Conservation (phyloP, 495 filamentous ascomycete species). For the Gamarada debralockiae region DNA sequence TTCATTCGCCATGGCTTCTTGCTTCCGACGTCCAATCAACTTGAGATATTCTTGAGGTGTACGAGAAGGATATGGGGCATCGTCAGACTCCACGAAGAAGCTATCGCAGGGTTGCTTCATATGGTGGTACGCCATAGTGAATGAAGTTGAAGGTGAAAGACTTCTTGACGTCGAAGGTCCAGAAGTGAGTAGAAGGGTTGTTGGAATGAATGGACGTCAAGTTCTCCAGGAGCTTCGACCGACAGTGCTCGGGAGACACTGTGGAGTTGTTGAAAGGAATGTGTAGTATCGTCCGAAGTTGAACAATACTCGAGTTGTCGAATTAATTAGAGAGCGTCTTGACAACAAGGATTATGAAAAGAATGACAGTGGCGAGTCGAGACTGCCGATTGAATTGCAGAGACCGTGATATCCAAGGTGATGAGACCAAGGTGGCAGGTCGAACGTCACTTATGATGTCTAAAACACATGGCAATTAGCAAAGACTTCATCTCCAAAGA, state of each 20-base stretch:
- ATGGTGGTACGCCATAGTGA: constrained; percentile 74
- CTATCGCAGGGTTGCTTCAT: constrained; percentile 59
- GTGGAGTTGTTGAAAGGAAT: constrained; percentile 16
- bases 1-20: constrained; percentile 81
- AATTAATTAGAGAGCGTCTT: constrained; percentile 25
- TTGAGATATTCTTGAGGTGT: constrained; percentile 70
- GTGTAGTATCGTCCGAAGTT: constrained; percentile 9
- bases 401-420: constrained; percentile 9
- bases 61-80: constrained; percentile 39
- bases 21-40: constrained; percentile 68
- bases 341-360: constrained; percentile 16
- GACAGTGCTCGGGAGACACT: constrained; percentile 19
- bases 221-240: constrained; percentile 32
- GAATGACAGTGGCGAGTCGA: constrained; percentile 27
- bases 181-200: constrained; percentile 9
- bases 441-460: constrained; percentile 18
- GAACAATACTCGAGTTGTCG: constrained; percentile 11
- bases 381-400: constrained; percentile 1
- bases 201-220: constrained; percentile 28
- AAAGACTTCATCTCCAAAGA: neutral
- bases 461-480: constrained; percentile 6
- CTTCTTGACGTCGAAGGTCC: neutral
- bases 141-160: constrained; percentile 11
- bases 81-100: constrained; percentile 85
- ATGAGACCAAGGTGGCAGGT: constrained; percentile 11